Base-by-base conservation (phyloP, 2,329 filamentous ascomycete genomes). In the Penicillium thymicola region DNA sequence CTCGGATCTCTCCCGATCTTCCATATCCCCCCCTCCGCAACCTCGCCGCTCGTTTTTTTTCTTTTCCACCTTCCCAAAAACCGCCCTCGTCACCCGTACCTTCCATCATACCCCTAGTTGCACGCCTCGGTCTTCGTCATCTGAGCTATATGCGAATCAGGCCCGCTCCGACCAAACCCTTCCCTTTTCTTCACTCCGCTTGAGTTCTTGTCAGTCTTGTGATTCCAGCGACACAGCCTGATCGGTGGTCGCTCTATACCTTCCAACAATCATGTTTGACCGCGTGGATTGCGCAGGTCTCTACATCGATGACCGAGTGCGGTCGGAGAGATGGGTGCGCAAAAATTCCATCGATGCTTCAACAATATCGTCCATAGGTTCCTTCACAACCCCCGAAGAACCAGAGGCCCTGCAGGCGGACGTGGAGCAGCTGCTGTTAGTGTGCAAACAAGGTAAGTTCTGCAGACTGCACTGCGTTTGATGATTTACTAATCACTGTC, bases 401-500 rank as follows among this genome's bases (percentile, higher is more conserved):
- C 72, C 76, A 14, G 72, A 72, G 49, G 73, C 76, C 48, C 70
- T 83, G 21, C 72, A 76, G 44, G 69, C 67, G 36, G 83, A 84
- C 69, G 67, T 84, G 30, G 74, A 77, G 57, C 73, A 74, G 21
- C 70, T 85, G 51, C 65, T 84, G 45, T 74, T 72, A 34, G 76
- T 80, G 28, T 84, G 82, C 65, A 79, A 77, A 65, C 77, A 81
- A 76, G 81, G 82, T 82, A 72, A 60, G 78, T 68, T 46, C 25
- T 16, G 32, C 41, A 51, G 9, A 14, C 13, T 50, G 45, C 30
- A n/a, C 30, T 34, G 55, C 53, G 48, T 42, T 54, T 27, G 38
- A 43, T 45, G 14, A 4, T 23, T 43, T 44, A 21, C 56, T 67
- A 50, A 55, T 57, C 32, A 25, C n/a, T 60, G 51, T 14, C 14